Conservation (phyloP, 768 basidiomycete genomes). For the Russula virescens region DNA sequence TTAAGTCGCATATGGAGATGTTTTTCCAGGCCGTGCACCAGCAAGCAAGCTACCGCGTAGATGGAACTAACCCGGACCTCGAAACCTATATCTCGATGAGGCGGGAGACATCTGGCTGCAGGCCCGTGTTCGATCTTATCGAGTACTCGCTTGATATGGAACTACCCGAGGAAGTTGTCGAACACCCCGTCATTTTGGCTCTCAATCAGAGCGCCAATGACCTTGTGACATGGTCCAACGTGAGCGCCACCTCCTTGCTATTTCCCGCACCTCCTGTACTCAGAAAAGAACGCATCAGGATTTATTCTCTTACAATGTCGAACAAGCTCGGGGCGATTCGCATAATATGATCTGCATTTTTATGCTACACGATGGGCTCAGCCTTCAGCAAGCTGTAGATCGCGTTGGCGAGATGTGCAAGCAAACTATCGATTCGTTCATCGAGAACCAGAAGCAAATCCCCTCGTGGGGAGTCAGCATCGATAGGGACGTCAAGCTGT, state of each 20-base stretch:
- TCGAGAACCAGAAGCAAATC: conserved; percentile 38
- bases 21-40: conserved; percentile 76
- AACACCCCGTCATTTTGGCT: conserved; percentile 60
- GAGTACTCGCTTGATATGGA: conserved; percentile 76
- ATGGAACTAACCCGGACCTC: conserved; percentile 62
- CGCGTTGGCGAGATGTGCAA: conserved; percentile 73
- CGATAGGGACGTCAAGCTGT: conserved; percentile 56
- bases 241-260: conserved; percentile 34
- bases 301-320: too few species aligned
- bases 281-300: conserved; percentile 40
- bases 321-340: conserved; percentile 74
- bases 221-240: conserved; percentile 75
- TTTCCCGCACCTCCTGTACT: conserved; percentile 15
- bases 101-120: conserved; percentile 78
- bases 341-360: conserved; percentile 83
- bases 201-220: too few species aligned
- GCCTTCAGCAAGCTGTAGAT: too few species aligned
- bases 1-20: conserved; percentile 71
- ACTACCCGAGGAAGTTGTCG: conserved; percentile 78
- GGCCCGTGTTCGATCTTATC: conserved; percentile 75
- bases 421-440: conserved; percentile 65
- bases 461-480: conserved; percentile 70
- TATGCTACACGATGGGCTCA: conserved; percentile 69
- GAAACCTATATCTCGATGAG: conserved; percentile 75
- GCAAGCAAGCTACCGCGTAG: conserved; percentile 62